A percentile compares a stretch with the other conserved stretches of the same genome.
Evolutionary conservation across 371 early-diverging fungal genomes (phyloP).

Genomic region (Mucor ambiguus): DNA sequence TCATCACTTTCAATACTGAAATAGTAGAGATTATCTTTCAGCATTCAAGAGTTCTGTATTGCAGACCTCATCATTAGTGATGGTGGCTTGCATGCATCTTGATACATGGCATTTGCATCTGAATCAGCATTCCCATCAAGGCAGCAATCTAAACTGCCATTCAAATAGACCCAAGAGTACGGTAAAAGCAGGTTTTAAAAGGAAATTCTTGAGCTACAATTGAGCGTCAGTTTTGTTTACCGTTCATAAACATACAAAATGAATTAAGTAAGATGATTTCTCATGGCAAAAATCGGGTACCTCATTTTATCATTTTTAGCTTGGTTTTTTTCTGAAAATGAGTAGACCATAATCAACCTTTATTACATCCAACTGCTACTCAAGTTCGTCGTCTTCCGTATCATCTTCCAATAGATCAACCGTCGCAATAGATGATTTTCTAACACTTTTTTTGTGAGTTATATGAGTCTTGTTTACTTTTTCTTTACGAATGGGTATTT

Average conservation of each 20-base stretch:
- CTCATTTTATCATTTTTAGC: neutral
- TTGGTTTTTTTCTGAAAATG: neutral
- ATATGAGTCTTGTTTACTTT: neutral
- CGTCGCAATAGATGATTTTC: neutral
- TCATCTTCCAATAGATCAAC: constrained; percentile 3
- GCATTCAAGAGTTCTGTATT: neutral
- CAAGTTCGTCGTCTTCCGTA: neutral
- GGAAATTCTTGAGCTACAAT: neutral
- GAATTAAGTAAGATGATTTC: neutral
- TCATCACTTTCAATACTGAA: no score
- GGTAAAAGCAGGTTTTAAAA: neutral
- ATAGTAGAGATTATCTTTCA: no score
- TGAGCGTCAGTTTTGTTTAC: neutral
- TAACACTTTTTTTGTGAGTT: neutral
- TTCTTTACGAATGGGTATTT: constrained; percentile 65
- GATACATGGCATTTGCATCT: neutral
- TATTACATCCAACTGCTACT: neutral
- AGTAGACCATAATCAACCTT: neutral
- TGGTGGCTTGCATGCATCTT: neutral
- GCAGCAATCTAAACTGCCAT: neutral
- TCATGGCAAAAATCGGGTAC: neutral
- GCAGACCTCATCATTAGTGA: neutral
- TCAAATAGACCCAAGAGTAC: neutral
- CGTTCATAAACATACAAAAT: neutral
- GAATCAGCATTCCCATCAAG: neutral